Conservation (phyloP, 2,329 filamentous ascomycete genomes). For the Ascochyta viciae-villosae region DNA sequence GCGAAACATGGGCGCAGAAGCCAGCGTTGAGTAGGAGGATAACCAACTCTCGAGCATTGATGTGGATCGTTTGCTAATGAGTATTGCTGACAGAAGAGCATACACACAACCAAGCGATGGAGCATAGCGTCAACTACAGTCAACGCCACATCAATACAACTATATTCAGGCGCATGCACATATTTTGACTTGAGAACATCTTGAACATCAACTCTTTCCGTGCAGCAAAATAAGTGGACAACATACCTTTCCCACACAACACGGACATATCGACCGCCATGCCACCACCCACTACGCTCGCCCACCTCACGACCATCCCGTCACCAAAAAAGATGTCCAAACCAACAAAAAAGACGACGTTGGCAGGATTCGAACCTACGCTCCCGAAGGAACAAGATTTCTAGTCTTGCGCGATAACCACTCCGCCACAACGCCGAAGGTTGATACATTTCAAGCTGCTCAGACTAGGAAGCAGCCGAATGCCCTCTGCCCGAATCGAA, state of each 20-base stretch:
- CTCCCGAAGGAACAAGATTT: slow-evolving; percentile 51
- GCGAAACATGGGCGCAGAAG: slow-evolving; percentile 59
- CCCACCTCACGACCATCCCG: neutral
- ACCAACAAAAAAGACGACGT: slow-evolving; percentile 37
- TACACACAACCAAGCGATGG: neutral
- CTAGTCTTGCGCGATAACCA: slow-evolving; percentile 52
- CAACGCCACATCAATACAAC: neutral
- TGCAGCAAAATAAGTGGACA: neutral
- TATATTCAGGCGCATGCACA: neutral
- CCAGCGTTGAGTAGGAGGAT: neutral
- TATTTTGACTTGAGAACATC: neutral
- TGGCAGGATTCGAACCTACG: slow-evolving; percentile 49
- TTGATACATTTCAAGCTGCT: neutral
- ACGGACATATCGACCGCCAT: neutral
- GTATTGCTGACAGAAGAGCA: neutral
- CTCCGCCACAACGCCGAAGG: slow-evolving; percentile 46
- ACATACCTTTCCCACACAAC: neutral
- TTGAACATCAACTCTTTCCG: neutral
- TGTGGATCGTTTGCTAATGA: no score
- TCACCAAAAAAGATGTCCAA: neutral
- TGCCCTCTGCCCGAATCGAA: slow-evolving; percentile 20
- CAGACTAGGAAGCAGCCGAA: slow-evolving; percentile 9
- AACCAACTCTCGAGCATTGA: no score
- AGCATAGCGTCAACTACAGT: neutral
- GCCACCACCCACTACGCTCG: neutral